Conservation (phyloP, 805 yeast genomes). For the Candida coleopterorum region DNA sequence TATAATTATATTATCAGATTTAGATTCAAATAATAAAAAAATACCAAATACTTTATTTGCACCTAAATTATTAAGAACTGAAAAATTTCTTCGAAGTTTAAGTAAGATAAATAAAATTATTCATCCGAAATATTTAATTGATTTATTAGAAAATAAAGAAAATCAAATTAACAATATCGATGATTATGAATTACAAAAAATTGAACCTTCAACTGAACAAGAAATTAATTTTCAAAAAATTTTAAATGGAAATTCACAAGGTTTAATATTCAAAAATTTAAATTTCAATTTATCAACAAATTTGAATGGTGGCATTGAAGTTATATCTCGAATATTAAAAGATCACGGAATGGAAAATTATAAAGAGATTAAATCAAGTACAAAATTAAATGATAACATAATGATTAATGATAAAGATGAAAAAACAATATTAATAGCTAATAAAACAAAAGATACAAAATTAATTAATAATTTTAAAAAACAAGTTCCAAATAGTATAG, state of each 20-base stretch:
- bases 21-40: constrained; percentile 36
- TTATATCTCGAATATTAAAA: constrained; percentile 51
- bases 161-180: constrained; percentile 15
- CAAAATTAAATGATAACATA: constrained; percentile 1
- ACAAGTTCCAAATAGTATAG: constrained; percentile 10
- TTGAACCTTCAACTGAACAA: constrained; percentile 20
- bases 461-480: constrained; percentile 19
- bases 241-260: constrained; percentile 16
- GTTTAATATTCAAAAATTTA: constrained; percentile 43
- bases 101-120: constrained; percentile 52
- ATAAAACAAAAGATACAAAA: constrained; percentile 34
- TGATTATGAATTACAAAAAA: constrained; percentile 33
- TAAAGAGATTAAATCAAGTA: constrained; percentile 19
- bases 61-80: constrained; percentile 80
- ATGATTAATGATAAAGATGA: background rate
- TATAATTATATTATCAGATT: constrained; percentile 45
- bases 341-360: constrained; percentile 51
- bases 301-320: constrained; percentile 56
- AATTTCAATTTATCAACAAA: constrained; percentile 51
- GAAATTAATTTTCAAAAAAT: constrained; percentile 12
- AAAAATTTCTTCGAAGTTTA: constrained; percentile 72
- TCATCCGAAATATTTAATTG: constrained; percentile 50
- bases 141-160: constrained; percentile 28
- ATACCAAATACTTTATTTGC: constrained; percentile 54
- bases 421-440: constrained; percentile 21